These are phyloP conservation scores for Chytriomyces sp. DNA, from an alignment of 192 early-diverging fungal species.

Conservation along the genomic window DNA sequence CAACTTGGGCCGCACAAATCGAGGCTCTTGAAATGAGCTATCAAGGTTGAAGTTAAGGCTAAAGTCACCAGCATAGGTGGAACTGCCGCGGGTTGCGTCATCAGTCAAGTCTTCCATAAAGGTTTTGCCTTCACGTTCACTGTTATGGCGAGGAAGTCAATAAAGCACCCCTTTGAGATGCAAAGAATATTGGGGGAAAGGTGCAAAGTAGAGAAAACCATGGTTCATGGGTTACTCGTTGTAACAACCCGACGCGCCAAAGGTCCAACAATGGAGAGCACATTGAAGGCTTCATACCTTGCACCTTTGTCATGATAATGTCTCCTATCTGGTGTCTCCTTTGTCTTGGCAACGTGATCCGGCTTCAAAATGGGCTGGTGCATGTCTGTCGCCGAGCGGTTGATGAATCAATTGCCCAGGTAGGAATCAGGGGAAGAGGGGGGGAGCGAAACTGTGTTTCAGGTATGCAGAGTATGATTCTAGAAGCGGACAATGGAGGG, in stretches of 20 bases:
- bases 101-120: conserved; percentile 31
- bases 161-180: no score
- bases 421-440: no score
- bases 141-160: not conserved
- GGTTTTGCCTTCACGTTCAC: conserved; percentile 36
- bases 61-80: conserved; percentile 35
- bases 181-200: no score
- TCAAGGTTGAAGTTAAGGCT: conserved; percentile 20
- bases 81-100: conserved; percentile 8
- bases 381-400: no score
- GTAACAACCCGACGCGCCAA: no score
- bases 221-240: no score
- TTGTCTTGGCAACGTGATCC: conserved; percentile 25
- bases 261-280: not conserved
- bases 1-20: conserved; percentile 28
- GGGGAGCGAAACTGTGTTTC: no score
- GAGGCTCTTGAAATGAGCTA: conserved; percentile 17
- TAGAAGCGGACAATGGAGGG: no score
- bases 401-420: no score
- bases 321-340: conserved; percentile 24
- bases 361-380: conserved; percentile 18
- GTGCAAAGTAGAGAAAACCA: no score
- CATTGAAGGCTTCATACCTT: conserved; percentile 14
- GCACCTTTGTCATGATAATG: conserved; percentile 35
- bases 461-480: no score